These are phyloP conservation scores for Cytospora mali DNA, from an alignment of 2,329 filamentous ascomycete genomes.

Conservation along the genomic window DNA sequence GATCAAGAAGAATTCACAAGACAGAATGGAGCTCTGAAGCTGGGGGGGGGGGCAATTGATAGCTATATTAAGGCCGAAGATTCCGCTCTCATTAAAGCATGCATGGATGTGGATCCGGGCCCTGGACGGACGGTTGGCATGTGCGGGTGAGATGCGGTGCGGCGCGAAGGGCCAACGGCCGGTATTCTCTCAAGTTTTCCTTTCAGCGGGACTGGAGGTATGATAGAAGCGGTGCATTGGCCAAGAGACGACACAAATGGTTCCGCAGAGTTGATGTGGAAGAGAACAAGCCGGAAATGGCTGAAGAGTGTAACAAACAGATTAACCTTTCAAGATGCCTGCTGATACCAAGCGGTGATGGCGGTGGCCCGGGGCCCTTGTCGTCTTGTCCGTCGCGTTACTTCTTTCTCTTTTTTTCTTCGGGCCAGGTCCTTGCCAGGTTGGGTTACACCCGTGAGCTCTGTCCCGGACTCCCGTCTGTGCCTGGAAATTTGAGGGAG, in stretches of 20 bases:
- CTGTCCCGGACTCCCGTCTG: not conserved
- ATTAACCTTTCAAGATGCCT: not conserved
- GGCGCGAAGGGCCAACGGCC: not conserved
- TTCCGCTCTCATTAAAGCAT: constrained; percentile 28
- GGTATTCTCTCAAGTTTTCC: not conserved
- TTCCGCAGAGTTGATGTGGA: not conserved
- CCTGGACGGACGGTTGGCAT: constrained; percentile 20
- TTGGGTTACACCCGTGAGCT: not conserved
- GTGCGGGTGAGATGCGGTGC: not conserved
- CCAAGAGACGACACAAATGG: not conserved
- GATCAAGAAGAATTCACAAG: constrained; percentile 1
- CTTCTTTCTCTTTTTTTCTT: not conserved
- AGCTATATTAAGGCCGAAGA: constrained; percentile 27
- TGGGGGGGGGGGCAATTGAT: constrained; percentile 21
- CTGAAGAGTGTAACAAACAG: not conserved
- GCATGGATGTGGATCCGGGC: constrained; percentile 26
- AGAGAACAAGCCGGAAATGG: not conserved
- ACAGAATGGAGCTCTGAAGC: not conserved
- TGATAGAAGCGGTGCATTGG: not conserved
- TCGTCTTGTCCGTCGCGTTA: not conserved
- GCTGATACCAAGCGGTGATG: not conserved
- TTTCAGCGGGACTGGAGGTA: not conserved
- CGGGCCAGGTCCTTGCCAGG: not conserved
- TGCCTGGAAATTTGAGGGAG: not conserved
- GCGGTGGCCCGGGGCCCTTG: not conserved